A percentile compares a stretch with the other conserved stretches of the same genome.
These are phyloP conservation scores for Alternaria postmessia DNA, from an alignment of 2,329 filamentous ascomycete species.

Conservation along the genomic window DNA sequence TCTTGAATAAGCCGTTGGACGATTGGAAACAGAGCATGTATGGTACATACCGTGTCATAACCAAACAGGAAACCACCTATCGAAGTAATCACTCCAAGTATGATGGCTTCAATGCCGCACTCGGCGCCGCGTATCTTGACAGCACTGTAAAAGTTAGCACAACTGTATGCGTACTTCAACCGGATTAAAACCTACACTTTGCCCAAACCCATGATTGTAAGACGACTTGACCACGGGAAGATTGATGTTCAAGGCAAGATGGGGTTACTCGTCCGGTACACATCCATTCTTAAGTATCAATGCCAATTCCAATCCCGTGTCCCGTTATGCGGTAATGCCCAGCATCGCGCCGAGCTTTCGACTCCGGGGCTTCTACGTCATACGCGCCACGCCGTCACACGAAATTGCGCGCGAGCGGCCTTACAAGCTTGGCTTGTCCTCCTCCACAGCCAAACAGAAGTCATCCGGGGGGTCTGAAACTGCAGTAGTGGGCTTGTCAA, in stretches of 20 bases:
- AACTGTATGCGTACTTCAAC: not conserved
- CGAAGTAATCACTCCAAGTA: conserved; percentile 66
- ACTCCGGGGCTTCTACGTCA: conserved; percentile 29
- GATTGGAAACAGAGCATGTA: not conserved
- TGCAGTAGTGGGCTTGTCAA: conserved; percentile 28
- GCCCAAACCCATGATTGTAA: conserved; percentile 37
- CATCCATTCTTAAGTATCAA: conserved; percentile 26
- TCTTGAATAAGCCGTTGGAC: not conserved
- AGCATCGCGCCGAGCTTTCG: conserved; percentile 31
- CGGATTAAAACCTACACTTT: conserved; percentile 22
- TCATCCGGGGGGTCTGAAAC: conserved; percentile 19
- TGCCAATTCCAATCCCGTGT: conserved; percentile 17
- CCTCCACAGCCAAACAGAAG: conserved; percentile 24
- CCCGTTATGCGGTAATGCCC: conserved; percentile 35
- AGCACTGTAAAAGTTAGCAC: conserved; percentile 28
- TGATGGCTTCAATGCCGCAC: conserved; percentile 49
- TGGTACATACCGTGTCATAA: conserved; percentile 63
- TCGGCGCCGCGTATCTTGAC: conserved; percentile 43
- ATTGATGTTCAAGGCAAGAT: conserved; percentile 7
- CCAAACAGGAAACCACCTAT: conserved; percentile 71
- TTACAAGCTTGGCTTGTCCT: conserved; percentile 24
- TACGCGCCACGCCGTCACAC: conserved; percentile 31
- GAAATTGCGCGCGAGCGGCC: conserved; percentile 14
- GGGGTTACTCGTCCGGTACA: conserved; percentile 9
- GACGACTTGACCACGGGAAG: conserved; percentile 1